These are phyloP conservation scores for Ligustrum vulgare DNA, from an alignment of 257 asterid genomes.

Conservation along the genomic window DNA sequence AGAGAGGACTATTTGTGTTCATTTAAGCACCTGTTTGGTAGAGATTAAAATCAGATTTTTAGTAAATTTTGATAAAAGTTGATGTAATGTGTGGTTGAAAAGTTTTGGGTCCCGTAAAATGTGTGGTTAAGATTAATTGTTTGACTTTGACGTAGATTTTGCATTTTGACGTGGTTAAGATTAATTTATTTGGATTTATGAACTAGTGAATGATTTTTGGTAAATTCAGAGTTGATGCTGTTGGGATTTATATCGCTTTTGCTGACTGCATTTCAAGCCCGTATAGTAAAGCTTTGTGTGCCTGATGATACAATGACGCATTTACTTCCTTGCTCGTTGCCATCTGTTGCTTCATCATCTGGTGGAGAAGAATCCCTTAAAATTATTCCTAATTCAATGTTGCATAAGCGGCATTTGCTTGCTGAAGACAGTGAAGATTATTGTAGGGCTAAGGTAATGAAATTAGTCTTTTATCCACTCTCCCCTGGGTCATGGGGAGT, in stretches of 20 bases:
- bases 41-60: too few species aligned
- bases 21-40: too few species aligned
- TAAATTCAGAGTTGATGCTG: constrained; percentile 63
- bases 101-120: too few species aligned
- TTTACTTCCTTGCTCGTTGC: constrained; percentile 56
- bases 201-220: constrained; percentile 24
- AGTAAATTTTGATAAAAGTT: too few species aligned
- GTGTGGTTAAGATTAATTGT: too few species aligned
- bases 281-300: constrained; percentile 59
- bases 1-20: neutral
- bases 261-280: constrained; percentile 69
- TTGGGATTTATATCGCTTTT: constrained; percentile 75
- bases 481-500: neutral
- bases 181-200: constrained; percentile 1
- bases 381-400: constrained; percentile 23
- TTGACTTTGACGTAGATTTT: too few species aligned
- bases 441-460: constrained; percentile 59
- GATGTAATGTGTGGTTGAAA: too few species aligned
- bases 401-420: constrained; percentile 48
- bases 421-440: constrained; percentile 42
- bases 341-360: constrained; percentile 25
- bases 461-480: constrained; percentile 1
- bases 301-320: constrained; percentile 36
- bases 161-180: too few species aligned
- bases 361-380: constrained; percentile 27